Evolutionary conservation across 108 stramenopile species (phyloP).

Genomic region (Cyclotella sp.): DNA sequence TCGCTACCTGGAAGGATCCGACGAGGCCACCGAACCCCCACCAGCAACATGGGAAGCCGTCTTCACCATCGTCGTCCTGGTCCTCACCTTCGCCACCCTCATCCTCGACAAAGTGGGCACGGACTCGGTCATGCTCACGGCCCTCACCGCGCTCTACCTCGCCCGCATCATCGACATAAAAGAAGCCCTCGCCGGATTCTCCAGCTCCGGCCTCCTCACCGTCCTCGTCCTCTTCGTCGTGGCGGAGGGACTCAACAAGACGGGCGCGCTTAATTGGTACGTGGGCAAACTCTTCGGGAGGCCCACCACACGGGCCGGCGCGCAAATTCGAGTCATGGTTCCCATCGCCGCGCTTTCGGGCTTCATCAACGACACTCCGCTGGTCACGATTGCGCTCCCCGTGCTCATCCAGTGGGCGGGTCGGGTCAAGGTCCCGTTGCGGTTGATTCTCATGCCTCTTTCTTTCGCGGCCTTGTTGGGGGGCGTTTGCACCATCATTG

Average conservation of each 20-base stretch:
- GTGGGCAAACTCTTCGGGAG: conserved; percentile 76
- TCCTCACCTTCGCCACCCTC: conserved; percentile 12
- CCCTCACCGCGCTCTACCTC: conserved; percentile 19
- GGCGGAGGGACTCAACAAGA: conserved; percentile 77
- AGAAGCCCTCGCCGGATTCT: conserved; percentile 22
- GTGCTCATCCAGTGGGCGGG: conserved; percentile 81
- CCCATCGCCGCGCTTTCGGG: conserved; percentile 73
- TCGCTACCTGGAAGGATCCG: background rate
- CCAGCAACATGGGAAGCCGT: conserved; percentile 23
- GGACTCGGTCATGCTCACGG: conserved; percentile 27
- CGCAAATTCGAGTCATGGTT: conserved; percentile 66
- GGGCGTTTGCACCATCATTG: conserved; percentile 85
- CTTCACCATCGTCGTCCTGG: conserved; percentile 15
- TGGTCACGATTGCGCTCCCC: conserved; percentile 85
- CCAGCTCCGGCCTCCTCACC: conserved; percentile 23
- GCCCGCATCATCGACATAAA: conserved; percentile 20
- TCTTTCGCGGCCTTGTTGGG: conserved; percentile 83
- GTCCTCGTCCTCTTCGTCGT: conserved; percentile 64
- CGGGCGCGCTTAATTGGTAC: conserved; percentile 87
- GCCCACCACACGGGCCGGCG: conserved; percentile 63
- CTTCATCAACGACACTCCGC: conserved; percentile 87
- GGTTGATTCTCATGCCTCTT: conserved; percentile 78
- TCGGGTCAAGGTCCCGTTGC: conserved; percentile 47
- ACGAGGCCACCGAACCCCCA: background rate
- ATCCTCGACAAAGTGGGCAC: conserved; percentile 16